Base-by-base conservation (phyloP, 805 yeast species). In the Yamadazyma nakazawae region DNA sequence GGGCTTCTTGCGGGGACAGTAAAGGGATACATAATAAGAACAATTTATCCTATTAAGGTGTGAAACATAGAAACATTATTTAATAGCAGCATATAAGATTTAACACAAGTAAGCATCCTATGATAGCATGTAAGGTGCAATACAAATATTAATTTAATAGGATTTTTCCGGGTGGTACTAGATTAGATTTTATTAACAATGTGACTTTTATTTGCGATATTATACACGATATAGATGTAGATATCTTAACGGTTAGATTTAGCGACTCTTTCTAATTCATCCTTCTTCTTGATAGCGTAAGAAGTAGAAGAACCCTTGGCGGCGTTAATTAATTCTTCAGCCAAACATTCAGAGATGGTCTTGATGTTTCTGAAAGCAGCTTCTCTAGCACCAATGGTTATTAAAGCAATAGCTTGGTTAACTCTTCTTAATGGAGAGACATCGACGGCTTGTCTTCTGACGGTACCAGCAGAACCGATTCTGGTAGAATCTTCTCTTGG, bases 401-500 rank as follows among this genome's bases (percentile, higher is more conserved):
- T 80, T 72, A 94, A 84, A 70, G 99, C 82, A 70, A 94, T 83
- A 68, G 99, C 95, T 81, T 94, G 98, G 96, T 94, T 94, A 66
- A 94, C 97, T 84, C 99, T 92, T 87, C 99, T 91, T 76, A 94
- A 85, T 72, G 99, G 99, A 71, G 99, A 91, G 61, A 94, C 99
- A 89, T 94, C 99, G 74, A 94, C 99, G 63, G 99, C 99, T 82
- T 95, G 99, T 86, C 99, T 90, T 88, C 99, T 94, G 68, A 95
- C 99, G 72, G 98, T 88, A 88, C 99, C 99, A 70, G 97, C 91
- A 72, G 97, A 91, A 81, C 99, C 99, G 67, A 95, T 92, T 88
- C 99, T 91, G 84, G 99, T 94, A 72, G 98, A 89, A 80, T 94
- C 99, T 85, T 94, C 99, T 85, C 99, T 90, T 78, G 99, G 96